A percentile compares a stretch with the other conserved stretches of the same genome.
Evolutionary conservation across 306 rosid genomes (phyloP).

Genomic region (Cucurbita maxima): DNA sequence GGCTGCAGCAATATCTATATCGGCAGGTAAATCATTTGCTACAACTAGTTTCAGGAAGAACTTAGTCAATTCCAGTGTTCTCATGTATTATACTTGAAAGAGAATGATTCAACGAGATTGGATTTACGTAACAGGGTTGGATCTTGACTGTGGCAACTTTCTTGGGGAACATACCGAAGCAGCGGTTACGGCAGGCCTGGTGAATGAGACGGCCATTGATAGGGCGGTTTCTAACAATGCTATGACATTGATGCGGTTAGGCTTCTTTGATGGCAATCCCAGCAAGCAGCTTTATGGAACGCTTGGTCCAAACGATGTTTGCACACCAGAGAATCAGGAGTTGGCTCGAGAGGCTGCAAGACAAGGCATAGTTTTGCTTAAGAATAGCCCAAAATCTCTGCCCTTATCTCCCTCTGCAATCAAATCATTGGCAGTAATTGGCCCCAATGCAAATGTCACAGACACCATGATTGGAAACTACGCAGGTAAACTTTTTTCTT

Average conservation of each 20-base stretch:
- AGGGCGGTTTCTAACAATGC: slow-evolving; percentile 69
- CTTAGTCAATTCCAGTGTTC: neutral
- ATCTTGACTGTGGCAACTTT: slow-evolving; percentile 71
- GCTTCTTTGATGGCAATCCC: slow-evolving; percentile 90
- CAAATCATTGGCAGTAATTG: slow-evolving; percentile 78
- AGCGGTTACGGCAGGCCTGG: slow-evolving; percentile 71
- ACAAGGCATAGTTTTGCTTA: slow-evolving; percentile 92
- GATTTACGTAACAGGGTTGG: slow-evolving; percentile 42
- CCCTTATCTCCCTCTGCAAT: slow-evolving; percentile 59
- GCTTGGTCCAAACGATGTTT: slow-evolving; percentile 93
- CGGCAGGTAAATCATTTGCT: slow-evolving; percentile 36
- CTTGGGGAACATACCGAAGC: slow-evolving; percentile 55
- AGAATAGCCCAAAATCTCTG: slow-evolving; percentile 43
- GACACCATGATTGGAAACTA: slow-evolving; percentile 84
- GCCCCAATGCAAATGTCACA: slow-evolving; percentile 89
- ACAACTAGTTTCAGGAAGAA: neutral
- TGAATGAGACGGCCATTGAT: slow-evolving; percentile 53
- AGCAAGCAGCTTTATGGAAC: slow-evolving; percentile 61
- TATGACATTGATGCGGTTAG: slow-evolving; percentile 77
- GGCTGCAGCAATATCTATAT: slow-evolving; percentile 71
- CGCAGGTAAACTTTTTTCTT: slow-evolving; percentile 35
- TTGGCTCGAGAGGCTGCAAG: slow-evolving; percentile 85
- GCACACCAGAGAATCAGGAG: slow-evolving; percentile 52
- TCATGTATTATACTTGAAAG: neutral
- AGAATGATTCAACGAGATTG: neutral